phyloP scores from a whole-genome alignment of 2,329 filamentous ascomycete species.

The Fusarium algeriense region DNA sequence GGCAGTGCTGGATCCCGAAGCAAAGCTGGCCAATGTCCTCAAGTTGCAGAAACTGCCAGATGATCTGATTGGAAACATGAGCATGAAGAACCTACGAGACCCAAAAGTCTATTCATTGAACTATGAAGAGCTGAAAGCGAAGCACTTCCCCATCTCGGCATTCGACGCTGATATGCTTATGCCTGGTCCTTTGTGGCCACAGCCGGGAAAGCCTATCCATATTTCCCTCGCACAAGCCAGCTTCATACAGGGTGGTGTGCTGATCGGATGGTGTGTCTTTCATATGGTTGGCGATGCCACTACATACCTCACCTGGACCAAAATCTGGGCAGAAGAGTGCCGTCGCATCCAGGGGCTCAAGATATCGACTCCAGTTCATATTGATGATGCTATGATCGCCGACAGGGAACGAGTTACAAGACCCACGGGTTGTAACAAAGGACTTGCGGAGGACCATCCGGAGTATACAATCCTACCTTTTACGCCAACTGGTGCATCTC shows the following conservation, averaged over 20 bases:
- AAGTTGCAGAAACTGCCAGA: slow-evolving; percentile 12
- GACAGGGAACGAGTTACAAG: slow-evolving; percentile 7
- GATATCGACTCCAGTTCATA: neutral
- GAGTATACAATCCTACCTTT: slow-evolving; percentile 23
- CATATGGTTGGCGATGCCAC: slow-evolving; percentile 32
- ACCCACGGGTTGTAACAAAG: slow-evolving; percentile 19
- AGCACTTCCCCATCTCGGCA: slow-evolving; percentile 15
- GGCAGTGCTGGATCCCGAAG: slow-evolving; percentile 15
- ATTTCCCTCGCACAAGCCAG: slow-evolving; percentile 21
- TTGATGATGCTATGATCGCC: slow-evolving; percentile 12
- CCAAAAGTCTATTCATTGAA: neutral
- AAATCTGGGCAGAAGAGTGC: slow-evolving; percentile 32
- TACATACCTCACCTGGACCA: slow-evolving; percentile 28
- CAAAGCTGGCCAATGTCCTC: slow-evolving; percentile 13
- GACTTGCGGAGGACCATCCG: slow-evolving; percentile 8
- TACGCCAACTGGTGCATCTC: neutral
- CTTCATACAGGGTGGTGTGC: slow-evolving; percentile 23
- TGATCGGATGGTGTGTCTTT: slow-evolving; percentile 25
- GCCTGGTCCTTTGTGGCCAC: slow-evolving; percentile 17
- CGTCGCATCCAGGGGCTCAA: slow-evolving; percentile 10
- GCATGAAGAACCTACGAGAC: neutral
- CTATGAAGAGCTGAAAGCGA: slow-evolving; percentile 12
- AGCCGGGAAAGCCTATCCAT: neutral
- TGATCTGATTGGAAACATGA: neutral
- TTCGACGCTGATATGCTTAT: slow-evolving; percentile 20